Evolutionary conservation across 495 filamentous ascomycete genomes (phyloP).

Genomic region (Margaritispora aquatica): DNA sequence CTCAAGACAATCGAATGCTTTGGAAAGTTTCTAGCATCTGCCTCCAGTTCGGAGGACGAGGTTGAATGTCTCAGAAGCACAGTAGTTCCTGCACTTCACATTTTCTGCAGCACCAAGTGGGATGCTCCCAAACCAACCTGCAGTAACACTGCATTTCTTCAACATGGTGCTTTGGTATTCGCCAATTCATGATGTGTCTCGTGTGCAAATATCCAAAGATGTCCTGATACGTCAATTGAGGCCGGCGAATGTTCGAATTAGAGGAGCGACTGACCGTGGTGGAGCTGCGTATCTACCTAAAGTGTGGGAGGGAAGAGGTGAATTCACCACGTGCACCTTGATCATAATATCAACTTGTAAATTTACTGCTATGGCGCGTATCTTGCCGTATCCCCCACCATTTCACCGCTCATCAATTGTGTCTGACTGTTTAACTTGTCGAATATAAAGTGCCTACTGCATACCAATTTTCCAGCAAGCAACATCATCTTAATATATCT

Average conservation of each 20-base stretch:
- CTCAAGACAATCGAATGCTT: too few relatives aligned
- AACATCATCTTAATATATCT: neutral
- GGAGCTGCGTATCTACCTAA: neutral
- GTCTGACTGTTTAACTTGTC: neutral
- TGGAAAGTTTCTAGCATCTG: too few relatives aligned
- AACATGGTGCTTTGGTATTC: neutral
- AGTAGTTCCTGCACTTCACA: neutral
- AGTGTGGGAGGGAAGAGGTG: neutral
- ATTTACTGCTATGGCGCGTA: neutral
- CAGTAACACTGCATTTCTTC: neutral
- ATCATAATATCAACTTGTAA: neutral
- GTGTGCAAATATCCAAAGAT: neutral
- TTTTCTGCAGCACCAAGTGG: neutral
- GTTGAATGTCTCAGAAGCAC: neutral
- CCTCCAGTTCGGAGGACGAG: neutral
- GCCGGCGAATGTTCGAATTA: neutral
- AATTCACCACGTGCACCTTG: neutral
- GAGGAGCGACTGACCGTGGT: neutral
- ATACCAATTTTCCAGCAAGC: neutral
- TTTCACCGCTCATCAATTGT: neutral
- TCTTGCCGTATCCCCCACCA: neutral
- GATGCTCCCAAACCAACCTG: neutral
- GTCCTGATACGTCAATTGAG: neutral
- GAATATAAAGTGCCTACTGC: neutral
- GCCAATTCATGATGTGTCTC: neutral